Base-by-base conservation (phyloP, 208 protist species). In the Crithidia sp. region DNA sequence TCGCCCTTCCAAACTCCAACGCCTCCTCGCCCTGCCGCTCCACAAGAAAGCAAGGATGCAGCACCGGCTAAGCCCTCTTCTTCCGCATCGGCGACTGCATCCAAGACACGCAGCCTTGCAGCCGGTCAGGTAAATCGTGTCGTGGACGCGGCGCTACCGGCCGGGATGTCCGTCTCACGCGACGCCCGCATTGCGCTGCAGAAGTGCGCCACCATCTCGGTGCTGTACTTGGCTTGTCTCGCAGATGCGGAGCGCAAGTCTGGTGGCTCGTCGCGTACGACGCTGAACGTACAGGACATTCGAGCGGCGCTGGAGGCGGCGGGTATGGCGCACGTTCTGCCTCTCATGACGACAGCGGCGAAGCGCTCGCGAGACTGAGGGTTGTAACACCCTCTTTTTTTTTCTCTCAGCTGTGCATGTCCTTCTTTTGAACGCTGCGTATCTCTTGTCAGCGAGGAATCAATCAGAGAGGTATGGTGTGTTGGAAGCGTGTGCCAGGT, bases 121-220 rank as follows among this genome's bases (percentile, higher is more conserved):
- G 81, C 82, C n/a, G 88, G 88, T 4, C 89, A 94, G 52, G 89
- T 96, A 7, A 81, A 89, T 47, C 88, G 88, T 13, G 60, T 91
- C 5, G 84, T 92, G 0, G 67, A 70, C n/a, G 75, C 62, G 2
- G 89, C 81, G 1, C 66, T 94, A n/a, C 87, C 85, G 3, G 80
- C 83, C 36, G 88, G 86, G 0, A 90, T 92, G 77, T 83, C 86
- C 66, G 44, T 95, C 3, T 84, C 92, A 2, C 79, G 80, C 2
- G 88, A 93, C 9, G 89, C 92, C 2, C 83, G 85, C 19, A 72
- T 92, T 16, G 92, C 92, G 2, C 66, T 95, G 17, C 88, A 96
- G 61, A 96, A 96, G 77, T 84, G 76, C 9, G 86, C 92, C 47
- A 87, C 89, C 17, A 70, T 95, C 28, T 78, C 85, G 5, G 14